Evolutionary conservation across 805 yeast genomes (phyloP), one percentile per base, ranked within the genome.

Genomic region (Candida dendrica): DNA sequence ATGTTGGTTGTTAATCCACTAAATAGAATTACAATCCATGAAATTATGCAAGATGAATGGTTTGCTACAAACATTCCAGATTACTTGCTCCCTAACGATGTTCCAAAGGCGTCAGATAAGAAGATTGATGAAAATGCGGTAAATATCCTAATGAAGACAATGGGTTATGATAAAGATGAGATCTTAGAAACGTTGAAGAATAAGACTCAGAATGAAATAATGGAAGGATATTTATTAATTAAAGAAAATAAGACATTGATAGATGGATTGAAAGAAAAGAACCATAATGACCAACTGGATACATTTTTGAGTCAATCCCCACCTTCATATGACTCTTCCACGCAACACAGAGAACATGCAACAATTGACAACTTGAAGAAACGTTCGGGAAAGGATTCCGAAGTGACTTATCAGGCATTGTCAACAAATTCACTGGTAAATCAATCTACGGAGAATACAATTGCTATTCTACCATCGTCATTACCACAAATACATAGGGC

Each of bases 1-100:
- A 91, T 91, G 97, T 74, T 90, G 44, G 95, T 90, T 47, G 98
- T 91, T 24, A 89, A 90, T 59, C 97, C 98, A 30, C 70, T 90
- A 58, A 88, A 89, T 59, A 79, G 98, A 67, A 90, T 91, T 47
- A 89, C 96, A 11, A 87, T 91, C 37, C 87, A 81, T 56, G 96
- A 87, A 59, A 87, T 91, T 37, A 80, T 89, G 82, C 84, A 88
- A 56, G 96, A 91, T 60, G 90, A 85, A 48, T 90, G 98, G 98
- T 90, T 90, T 65, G 81, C 78, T 50, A 77, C 77, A 10, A 88
- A 77, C 42, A 76, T 91, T 48, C 86, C 91, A 26, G 88, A 82
- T 27, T 87, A 88, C 57, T 72, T 90, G 47, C 66, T 81, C 42
- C 87, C 93, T 6, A 50, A 64, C 55, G 41, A 61, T 58, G 51